Conservation (phyloP, 352 stramenopile genomes). For the Globisporangium heterothallicum region DNA sequence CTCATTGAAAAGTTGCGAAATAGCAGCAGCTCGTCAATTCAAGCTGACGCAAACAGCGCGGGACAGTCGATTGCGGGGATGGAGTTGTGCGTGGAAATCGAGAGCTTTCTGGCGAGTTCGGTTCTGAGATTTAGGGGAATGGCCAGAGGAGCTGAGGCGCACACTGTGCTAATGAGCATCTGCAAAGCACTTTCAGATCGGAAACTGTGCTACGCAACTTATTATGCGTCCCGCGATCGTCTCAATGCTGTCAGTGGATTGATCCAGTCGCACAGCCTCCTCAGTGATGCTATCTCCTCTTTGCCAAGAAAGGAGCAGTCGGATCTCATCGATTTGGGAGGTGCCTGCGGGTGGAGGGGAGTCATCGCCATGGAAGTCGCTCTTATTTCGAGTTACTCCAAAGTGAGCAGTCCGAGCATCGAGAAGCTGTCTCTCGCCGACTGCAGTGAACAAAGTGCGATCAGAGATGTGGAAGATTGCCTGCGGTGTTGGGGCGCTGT, state of each 20-base stretch:
- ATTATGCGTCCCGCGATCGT: constrained; percentile 24
- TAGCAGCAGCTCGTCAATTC: background rate
- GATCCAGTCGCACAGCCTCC: constrained; percentile 14
- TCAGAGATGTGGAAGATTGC: constrained; percentile 45
- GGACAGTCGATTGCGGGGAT: background rate
- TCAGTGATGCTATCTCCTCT: constrained; percentile 21
- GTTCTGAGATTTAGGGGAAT: constrained; percentile 17
- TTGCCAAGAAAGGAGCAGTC: background rate
- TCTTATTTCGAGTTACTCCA: constrained; percentile 31
- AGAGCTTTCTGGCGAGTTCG: constrained; percentile 19
- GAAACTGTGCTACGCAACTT: constrained; percentile 30
- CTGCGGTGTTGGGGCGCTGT: constrained; percentile 24
- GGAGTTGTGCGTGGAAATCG: constrained; percentile 8
- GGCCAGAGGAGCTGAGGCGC: background rate
- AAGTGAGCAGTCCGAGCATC: background rate
- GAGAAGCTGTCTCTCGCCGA: background rate
- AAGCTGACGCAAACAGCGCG: background rate
- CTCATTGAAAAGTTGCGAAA: constrained; percentile 19
- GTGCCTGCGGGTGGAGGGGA: constrained; percentile 53
- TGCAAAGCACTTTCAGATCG: constrained; percentile 24
- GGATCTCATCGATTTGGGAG: constrained; percentile 32
- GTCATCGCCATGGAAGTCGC: constrained; percentile 52
- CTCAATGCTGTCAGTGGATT: constrained; percentile 18
- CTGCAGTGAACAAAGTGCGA: constrained; percentile 29
- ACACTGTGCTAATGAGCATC: constrained; percentile 16